Evolutionary conservation across 345 rosid species (phyloP).

Genomic region (Gossypium ekmanianum): DNA sequence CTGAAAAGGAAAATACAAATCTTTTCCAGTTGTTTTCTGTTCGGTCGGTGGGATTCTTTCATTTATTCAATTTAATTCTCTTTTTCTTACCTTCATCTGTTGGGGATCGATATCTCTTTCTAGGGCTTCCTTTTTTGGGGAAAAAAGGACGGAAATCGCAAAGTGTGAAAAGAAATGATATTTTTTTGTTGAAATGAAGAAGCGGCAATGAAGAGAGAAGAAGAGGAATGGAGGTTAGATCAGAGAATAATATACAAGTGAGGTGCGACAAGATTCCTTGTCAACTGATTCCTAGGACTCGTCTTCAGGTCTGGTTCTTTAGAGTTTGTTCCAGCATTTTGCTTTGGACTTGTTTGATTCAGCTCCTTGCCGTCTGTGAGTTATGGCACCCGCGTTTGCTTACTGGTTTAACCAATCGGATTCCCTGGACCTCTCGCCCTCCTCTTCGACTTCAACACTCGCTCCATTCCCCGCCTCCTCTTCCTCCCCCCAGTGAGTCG

Average conservation of each 20-base stretch:
- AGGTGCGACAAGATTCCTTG: constrained; percentile 58
- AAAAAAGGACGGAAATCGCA: background rate
- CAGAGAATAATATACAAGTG: constrained; percentile 42
- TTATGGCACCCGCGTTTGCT: constrained; percentile 74
- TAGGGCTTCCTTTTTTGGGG: background rate
- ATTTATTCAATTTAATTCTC: background rate
- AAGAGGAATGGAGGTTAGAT: constrained; percentile 79
- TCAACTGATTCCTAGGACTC: constrained; percentile 54
- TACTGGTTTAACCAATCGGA: constrained; percentile 41
- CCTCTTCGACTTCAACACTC: constrained; percentile 33
- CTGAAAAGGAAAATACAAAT: background rate
- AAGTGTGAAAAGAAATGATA: background rate
- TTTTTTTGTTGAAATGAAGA: constrained; percentile 42
- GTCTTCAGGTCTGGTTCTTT: constrained; percentile 78
- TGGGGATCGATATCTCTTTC: background rate
- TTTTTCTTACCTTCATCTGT: background rate
- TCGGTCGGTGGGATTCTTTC: constrained; percentile 13
- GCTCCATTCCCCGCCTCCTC: constrained; percentile 46
- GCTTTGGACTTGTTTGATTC: constrained; percentile 97
- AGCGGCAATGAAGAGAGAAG: constrained; percentile 60
- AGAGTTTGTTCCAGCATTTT: constrained; percentile 86
- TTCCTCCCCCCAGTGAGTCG: constrained; percentile 50
- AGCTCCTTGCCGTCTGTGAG: constrained; percentile 80
- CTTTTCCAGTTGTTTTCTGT: background rate
- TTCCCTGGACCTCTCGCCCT: constrained; percentile 36